Evolutionary conservation across 2,329 filamentous ascomycete genomes (phyloP).

Genomic region (Myriosclerotinia scirpicola): DNA sequence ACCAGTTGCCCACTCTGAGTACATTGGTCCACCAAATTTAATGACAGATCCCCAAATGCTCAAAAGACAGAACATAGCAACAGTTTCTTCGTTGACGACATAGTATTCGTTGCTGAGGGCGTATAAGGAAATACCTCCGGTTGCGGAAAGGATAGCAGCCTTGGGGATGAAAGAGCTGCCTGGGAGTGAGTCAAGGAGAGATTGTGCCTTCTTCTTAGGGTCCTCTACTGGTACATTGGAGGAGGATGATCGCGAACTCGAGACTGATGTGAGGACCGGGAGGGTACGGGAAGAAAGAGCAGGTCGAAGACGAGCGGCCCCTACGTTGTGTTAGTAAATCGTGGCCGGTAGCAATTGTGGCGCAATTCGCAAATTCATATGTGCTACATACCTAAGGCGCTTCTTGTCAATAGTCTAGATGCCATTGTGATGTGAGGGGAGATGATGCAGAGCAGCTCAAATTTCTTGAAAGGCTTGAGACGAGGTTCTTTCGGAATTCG

Average conservation of each 20-base stretch:
- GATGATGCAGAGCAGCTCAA: slow-evolving; percentile 48
- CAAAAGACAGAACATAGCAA: slow-evolving; percentile 88
- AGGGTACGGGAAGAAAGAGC: slow-evolving; percentile 72
- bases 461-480: slow-evolving; percentile 34
- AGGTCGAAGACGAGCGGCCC: slow-evolving; percentile 87
- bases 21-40: slow-evolving; percentile 90
- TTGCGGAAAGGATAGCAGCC: slow-evolving; percentile 93
- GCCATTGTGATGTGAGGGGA: slow-evolving; percentile 79
- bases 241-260: slow-evolving; percentile 63
- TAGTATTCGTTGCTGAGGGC: slow-evolving; percentile 99
- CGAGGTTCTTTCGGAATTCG: slow-evolving; percentile 32
- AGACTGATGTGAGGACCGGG: slow-evolving; percentile 70
- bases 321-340: slow-evolving; percentile 46
- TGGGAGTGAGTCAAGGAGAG: slow-evolving; percentile 88
- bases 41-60: slow-evolving; percentile 90
- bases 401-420: slow-evolving; percentile 87
- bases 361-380: slow-evolving; percentile 14
- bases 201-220: slow-evolving; percentile 95
- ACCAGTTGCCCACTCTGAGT: slow-evolving; percentile 86
- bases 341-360: slow-evolving; percentile 32
- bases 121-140: slow-evolving; percentile 85
- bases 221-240: slow-evolving; percentile 82
- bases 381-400: slow-evolving; percentile 82
- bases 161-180: slow-evolving; percentile 92
- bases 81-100: slow-evolving; percentile 98